Conservation (phyloP, 140 eudicot species). For the Anethum foeniculum region DNA sequence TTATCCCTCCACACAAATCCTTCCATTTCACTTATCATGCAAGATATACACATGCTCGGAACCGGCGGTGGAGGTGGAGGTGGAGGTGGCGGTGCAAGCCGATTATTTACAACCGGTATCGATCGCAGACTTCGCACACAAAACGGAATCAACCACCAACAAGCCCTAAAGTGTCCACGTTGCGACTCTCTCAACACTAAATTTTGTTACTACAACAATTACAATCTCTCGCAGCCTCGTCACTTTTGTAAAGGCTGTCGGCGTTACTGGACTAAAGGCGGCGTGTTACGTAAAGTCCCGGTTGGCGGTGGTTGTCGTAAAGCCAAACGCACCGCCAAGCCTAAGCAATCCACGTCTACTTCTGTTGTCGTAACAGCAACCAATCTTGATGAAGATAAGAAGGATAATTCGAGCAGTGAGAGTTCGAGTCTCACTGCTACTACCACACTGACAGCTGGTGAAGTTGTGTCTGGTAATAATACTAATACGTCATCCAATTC, state of each 20-base stretch:
- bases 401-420: slow-evolving; percentile 60
- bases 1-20: neutral
- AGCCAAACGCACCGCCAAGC: slow-evolving; percentile 48
- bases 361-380: neutral
- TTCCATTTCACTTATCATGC: slow-evolving; percentile 26
- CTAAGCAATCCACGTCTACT: slow-evolving; percentile 19
- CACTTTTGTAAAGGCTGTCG: slow-evolving; percentile 83
- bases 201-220: slow-evolving; percentile 77
- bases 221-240: slow-evolving; percentile 83
- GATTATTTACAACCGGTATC: slow-evolving; percentile 8
- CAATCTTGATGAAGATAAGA: slow-evolving; percentile 15
- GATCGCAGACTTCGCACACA: slow-evolving; percentile 51
- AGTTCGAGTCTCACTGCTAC: slow-evolving; percentile 62
- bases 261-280: slow-evolving; percentile 92
- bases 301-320: slow-evolving; percentile 94
- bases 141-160: slow-evolving; percentile 32
- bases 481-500: slow-evolving; percentile 14
- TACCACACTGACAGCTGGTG: slow-evolving; percentile 17
- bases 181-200: slow-evolving; percentile 73
- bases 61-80: neutral
- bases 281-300: slow-evolving; percentile 88
- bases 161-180: slow-evolving; percentile 59
- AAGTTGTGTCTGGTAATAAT: slow-evolving; percentile 12
- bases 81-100: neutral
- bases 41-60: slow-evolving; percentile 47